Evolutionary conservation across 345 rosid species (phyloP).

Genomic region (Gossypium bickii): DNA sequence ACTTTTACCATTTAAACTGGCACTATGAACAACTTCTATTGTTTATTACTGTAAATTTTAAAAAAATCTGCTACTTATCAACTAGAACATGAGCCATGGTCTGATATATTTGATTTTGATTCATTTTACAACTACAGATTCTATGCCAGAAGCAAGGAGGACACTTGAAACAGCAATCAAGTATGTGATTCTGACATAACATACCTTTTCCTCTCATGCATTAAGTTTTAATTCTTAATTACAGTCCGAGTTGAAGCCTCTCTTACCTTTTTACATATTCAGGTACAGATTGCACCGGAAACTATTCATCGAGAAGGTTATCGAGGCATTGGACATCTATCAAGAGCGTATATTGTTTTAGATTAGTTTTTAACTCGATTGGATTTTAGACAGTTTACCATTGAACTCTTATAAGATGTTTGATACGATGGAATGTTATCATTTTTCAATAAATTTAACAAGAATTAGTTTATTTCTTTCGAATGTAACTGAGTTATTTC

Average conservation of each 20-base stretch:
- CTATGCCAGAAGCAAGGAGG: slow-evolving; percentile 50
- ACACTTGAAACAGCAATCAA: slow-evolving; percentile 60
- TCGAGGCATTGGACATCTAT: slow-evolving; percentile 66
- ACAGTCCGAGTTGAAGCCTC: background rate
- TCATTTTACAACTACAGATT: slow-evolving; percentile 35
- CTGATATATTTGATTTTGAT: background rate
- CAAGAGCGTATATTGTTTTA: slow-evolving; percentile 67
- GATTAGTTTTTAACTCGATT: background rate
- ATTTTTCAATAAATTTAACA: too few relatives aligned
- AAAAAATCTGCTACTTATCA: background rate
- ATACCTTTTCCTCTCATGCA: background rate
- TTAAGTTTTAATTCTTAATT: slow-evolving; percentile 2
- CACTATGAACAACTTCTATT: background rate
- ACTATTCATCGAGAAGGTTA: slow-evolving; percentile 62
- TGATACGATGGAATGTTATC: too few relatives aligned
- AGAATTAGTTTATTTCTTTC: too few relatives aligned
- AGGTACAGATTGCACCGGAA: slow-evolving; percentile 82
- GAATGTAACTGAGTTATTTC: too few relatives aligned
- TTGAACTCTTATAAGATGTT: too few relatives aligned
- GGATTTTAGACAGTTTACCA: background rate
- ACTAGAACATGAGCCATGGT: background rate
- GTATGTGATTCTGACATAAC: slow-evolving; percentile 24
- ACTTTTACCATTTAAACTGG: background rate
- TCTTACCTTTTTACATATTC: slow-evolving; percentile 8
- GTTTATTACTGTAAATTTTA: background rate